Evolutionary conservation across 129 eudicot genomes (phyloP).

Genomic region (Deinandra increscens): DNA sequence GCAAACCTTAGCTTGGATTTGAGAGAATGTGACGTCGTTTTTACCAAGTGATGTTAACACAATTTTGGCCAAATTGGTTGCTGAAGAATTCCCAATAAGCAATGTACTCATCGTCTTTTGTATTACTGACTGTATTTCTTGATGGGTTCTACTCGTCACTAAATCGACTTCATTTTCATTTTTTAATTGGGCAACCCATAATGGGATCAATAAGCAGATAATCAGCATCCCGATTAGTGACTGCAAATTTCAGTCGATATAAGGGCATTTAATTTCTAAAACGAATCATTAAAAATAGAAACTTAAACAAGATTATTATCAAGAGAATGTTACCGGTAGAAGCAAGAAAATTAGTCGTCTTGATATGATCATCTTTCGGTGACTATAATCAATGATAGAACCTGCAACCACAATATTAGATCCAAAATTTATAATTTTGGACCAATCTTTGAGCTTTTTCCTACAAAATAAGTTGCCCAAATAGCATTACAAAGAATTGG

Average conservation of each 20-base stretch:
- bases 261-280: neutral
- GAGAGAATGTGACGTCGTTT: constrained; percentile 26
- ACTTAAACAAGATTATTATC: neutral
- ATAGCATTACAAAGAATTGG: neutral
- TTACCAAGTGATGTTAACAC: constrained; percentile 20
- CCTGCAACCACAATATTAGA: constrained; percentile 3
- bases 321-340: constrained; percentile 36
- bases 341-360: constrained; percentile 37
- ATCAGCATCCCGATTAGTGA: constrained; percentile 30
- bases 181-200: constrained; percentile 28
- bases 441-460: no score
- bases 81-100: constrained; percentile 40
- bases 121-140: constrained; percentile 32
- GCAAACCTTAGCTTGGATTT: constrained; percentile 38
- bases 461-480: neutral
- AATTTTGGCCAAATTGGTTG: constrained; percentile 36
- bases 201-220: constrained; percentile 35
- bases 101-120: constrained; percentile 33
- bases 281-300: neutral
- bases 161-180: constrained; percentile 34
- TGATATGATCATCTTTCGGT: constrained; percentile 22
- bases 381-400: constrained; percentile 18
- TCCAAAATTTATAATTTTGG: neutral
- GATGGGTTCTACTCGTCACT: constrained; percentile 16
- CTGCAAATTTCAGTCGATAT: constrained; percentile 22